These are phyloP conservation scores for Apiotrichum montevideense DNA, from an alignment of 1,284 basidiomycete species.

Conservation along the genomic window DNA sequence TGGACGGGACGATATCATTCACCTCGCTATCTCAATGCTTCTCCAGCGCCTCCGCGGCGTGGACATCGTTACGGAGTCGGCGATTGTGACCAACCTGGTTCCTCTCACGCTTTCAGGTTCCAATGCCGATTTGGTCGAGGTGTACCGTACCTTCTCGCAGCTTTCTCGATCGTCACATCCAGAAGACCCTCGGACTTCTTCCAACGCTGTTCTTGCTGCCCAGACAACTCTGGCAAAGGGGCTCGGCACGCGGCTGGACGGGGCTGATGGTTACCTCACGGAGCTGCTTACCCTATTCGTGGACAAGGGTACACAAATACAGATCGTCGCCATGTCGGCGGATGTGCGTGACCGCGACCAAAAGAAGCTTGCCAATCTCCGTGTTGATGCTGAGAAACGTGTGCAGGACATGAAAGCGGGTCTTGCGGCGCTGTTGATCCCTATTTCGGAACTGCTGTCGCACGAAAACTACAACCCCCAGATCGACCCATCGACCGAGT, in stretches of 20 bases:
- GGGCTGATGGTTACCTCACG: slow-evolving; percentile 71
- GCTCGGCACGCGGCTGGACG: slow-evolving; percentile 60
- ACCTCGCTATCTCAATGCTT: slow-evolving; percentile 83
- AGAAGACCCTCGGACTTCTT: slow-evolving; percentile 76
- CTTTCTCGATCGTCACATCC: slow-evolving; percentile 77
- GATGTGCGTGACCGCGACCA: slow-evolving; percentile 11
- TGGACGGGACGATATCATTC: slow-evolving; percentile 71
- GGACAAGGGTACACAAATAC: slow-evolving; percentile 86
- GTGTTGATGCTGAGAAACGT: slow-evolving; percentile 25
- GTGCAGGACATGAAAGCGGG: slow-evolving; percentile 67
- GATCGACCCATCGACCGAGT: slow-evolving; percentile 54
- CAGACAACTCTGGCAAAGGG: slow-evolving; percentile 81
- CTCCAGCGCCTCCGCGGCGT: slow-evolving; percentile 78
- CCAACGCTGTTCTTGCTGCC: slow-evolving; percentile 81
- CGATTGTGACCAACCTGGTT: slow-evolving; percentile 85
- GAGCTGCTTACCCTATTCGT: slow-evolving; percentile 81
- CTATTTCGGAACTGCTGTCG: slow-evolving; percentile 80
- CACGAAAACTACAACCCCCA: slow-evolving; percentile 68
- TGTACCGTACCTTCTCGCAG: slow-evolving; percentile 76
- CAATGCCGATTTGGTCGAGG: slow-evolving; percentile 71
- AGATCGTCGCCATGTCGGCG: slow-evolving; percentile 57
- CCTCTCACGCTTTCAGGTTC: slow-evolving; percentile 78
- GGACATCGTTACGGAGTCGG: slow-evolving; percentile 78
- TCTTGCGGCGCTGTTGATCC: slow-evolving; percentile 75
- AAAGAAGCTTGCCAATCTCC: slow-evolving; percentile 21